Percentiles rank a stretch among this genome's conserved stretches.
phyloP scores from a whole-genome alignment of 768 basidiomycete species.

The Myochromella boudieri region DNA sequence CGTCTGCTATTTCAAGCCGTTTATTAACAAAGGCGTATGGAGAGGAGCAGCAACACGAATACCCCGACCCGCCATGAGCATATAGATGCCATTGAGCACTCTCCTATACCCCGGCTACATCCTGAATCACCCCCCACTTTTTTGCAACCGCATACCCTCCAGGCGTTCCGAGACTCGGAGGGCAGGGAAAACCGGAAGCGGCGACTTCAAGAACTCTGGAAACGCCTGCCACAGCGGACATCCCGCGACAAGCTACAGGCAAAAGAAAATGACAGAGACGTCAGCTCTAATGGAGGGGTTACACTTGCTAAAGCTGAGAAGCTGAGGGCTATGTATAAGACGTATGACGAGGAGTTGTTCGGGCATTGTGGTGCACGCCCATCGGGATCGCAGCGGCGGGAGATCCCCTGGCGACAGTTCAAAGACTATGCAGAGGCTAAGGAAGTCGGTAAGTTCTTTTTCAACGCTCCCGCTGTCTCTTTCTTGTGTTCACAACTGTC shows the following conservation, averaged over 20 bases:
- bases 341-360: constrained; percentile 79
- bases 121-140: constrained; percentile 48
- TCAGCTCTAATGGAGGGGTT: constrained; percentile 25
- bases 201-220: constrained; percentile 65
- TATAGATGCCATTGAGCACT: constrained; percentile 55
- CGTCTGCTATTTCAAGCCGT: constrained; percentile 6
- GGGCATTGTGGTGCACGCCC: constrained; percentile 47
- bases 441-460: constrained; percentile 64
- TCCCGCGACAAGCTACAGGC: constrained; percentile 9
- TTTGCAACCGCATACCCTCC: constrained; percentile 48
- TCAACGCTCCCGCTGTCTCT: constrained; percentile 3
- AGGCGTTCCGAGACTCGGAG: constrained; percentile 65
- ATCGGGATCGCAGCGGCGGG: constrained; percentile 37
- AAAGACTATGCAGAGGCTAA: constrained; percentile 75
- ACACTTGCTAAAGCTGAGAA: constrained; percentile 64
- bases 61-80: constrained; percentile 46
- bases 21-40: constrained; percentile 17
- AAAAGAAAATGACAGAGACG: constrained; percentile 7
- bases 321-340: constrained; percentile 70
- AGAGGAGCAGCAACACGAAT: constrained; percentile 14
- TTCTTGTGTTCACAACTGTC: constrained; percentile 16
- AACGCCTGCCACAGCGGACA: constrained; percentile 41
- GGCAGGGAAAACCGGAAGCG: constrained; percentile 60
- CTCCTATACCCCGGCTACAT: constrained; percentile 58
- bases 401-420: constrained; percentile 72